A percentile compares a stretch with the other conserved stretches of the same genome.
Evolutionary conservation across 805 yeast species (phyloP).

Genomic region (Candida stauntonica): DNA sequence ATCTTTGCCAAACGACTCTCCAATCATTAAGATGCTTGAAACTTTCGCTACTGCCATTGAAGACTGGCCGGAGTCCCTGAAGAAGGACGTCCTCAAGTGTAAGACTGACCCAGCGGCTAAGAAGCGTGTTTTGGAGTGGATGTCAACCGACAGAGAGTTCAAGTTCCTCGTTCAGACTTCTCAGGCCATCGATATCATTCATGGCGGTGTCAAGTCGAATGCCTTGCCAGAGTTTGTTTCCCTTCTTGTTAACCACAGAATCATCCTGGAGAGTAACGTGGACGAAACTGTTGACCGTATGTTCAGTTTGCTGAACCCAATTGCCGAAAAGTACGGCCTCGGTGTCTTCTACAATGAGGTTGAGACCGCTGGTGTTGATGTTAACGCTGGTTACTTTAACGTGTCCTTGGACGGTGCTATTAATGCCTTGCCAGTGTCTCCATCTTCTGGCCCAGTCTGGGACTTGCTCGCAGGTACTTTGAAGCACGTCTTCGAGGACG

Average conservation of each 20-base stretch:
- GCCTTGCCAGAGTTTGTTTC: slow-evolving; percentile 61
- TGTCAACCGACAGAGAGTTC: slow-evolving; percentile 10
- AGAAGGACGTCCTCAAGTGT: slow-evolving; percentile 33
- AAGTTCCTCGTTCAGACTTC: slow-evolving; percentile 20
- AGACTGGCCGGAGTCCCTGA: slow-evolving; percentile 25
- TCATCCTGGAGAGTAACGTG: slow-evolving; percentile 51
- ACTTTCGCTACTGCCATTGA: slow-evolving; percentile 52
- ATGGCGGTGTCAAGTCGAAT: slow-evolving; percentile 73
- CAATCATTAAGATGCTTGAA: slow-evolving; percentile 48
- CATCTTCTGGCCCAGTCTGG: slow-evolving; percentile 19
- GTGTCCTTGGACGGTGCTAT: slow-evolving; percentile 17
- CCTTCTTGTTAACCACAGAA: slow-evolving; percentile 57
- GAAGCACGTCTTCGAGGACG: slow-evolving; percentile 19
- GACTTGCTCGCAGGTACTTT: slow-evolving; percentile 16
- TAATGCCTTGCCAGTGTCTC: slow-evolving; percentile 18
- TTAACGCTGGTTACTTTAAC: slow-evolving; percentile 28
- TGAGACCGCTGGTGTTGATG: slow-evolving; percentile 14
- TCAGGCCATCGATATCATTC: slow-evolving; percentile 33
- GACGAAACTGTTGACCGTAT: slow-evolving; percentile 31
- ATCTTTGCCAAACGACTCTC: slow-evolving; percentile 45
- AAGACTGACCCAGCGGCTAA: slow-evolving; percentile 34
- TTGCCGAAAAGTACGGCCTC: slow-evolving; percentile 22
- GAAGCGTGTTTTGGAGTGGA: slow-evolving; percentile 29
- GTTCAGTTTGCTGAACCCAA: slow-evolving; percentile 11
- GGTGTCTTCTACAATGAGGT: slow-evolving; percentile 20